Evolutionary conservation across 108 stramenopile species (phyloP), one percentile per base, ranked within the genome.

Genomic region (Nitzschia sp.): DNA sequence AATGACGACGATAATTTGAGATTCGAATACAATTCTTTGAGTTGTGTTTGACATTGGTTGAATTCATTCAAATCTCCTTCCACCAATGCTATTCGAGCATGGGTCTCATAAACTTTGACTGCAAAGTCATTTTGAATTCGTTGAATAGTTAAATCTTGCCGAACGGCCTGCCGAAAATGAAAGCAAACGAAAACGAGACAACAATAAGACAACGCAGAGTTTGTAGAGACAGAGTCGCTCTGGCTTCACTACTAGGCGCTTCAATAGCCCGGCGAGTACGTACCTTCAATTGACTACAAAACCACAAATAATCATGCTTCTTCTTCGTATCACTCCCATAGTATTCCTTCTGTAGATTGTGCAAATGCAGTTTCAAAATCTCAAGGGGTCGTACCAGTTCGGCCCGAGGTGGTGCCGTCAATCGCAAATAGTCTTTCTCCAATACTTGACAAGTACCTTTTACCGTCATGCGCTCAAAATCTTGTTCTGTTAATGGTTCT

Each of bases 1-100:
- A 54, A 23, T 8, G 11, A 21, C 18, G 42, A 35, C 28, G 24
- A 66, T 25, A 53, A 66, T 34, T 64, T 63, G 31, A 15, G 28
- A 51, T 29, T 72, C 25, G 78, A 62, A 59, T 93, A 93, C 54
- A 93, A 68, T 36, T 89, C 83, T 57, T 86, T 85, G 31, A 93
- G 76, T 58, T 98, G 97, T 11, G 98, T 98, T 74, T 97, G 96
- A 68, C 96, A 96, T 67, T 97, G 97, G 70, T 98, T 98, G 74
- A 66, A 75, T 34, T 75, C 74, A 63, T 75, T 75, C 66, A 75
- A 64, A 27, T 75, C 74, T 21, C 85, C 87, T 54, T 95, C 81
- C 74, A 96, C 91, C 51, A 98, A 66, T 28, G 97, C 96, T 61
- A 97, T 86, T 46, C 97, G 89, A 8, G 97, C 98, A 71, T 98